phyloP scores from a whole-genome alignment of 2,329 filamentous ascomycete genomes.

The Penicillium griseofulvum region DNA sequence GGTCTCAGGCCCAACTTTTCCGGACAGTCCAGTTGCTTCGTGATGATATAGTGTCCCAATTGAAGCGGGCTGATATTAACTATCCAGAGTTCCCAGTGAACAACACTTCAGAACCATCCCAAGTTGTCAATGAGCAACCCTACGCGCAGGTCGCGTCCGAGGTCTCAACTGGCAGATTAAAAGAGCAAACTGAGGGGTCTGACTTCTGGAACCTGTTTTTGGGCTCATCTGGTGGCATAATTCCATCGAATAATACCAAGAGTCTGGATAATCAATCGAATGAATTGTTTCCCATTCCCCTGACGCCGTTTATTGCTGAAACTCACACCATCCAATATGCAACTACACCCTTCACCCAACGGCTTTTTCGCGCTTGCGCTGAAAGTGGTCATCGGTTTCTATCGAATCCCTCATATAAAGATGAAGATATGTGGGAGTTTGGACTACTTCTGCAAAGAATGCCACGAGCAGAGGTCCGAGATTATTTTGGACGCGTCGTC shows the following conservation, averaged over 20 bases:
- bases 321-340: slow-evolving; percentile 8
- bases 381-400: slow-evolving; percentile 12
- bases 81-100: not conserved
- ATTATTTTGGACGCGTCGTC: slow-evolving; percentile 19
- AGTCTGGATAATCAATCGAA: not conserved
- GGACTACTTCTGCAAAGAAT: slow-evolving; percentile 8
- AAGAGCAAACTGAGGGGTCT: not conserved
- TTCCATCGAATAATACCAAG: not conserved
- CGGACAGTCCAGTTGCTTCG: slow-evolving; percentile 5
- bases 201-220: slow-evolving; percentile 3
- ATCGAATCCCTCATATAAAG: not conserved
- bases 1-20: slow-evolving; percentile 4
- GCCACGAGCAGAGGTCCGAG: slow-evolving; percentile 10
- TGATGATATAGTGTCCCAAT: slow-evolving; percentile 6
- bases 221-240: not conserved
- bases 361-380: slow-evolving; percentile 12
- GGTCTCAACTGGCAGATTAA: not conserved
- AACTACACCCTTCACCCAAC: slow-evolving; percentile 14
- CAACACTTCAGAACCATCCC: not conserved
- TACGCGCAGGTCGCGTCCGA: not conserved
- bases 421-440: slow-evolving; percentile 14
- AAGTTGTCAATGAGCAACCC: not conserved
- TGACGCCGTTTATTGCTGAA: not conserved
- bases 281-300: not conserved
- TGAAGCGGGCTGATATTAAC: not conserved